Conservation (phyloP, 805 yeast species). For the Ogataea pini region DNA sequence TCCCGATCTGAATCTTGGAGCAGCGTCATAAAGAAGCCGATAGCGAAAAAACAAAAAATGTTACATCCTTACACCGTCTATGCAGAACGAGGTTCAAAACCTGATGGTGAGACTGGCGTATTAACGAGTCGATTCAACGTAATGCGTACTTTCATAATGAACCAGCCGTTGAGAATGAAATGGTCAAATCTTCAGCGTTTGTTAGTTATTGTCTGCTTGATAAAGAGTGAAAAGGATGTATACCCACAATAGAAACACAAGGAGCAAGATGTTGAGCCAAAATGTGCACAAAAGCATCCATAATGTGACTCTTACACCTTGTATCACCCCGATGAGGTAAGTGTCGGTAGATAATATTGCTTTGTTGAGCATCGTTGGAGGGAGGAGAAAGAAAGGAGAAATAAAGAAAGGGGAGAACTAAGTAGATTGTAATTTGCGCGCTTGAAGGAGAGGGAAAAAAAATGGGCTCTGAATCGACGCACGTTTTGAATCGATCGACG, state of each 20-base stretch:
- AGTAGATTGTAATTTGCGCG: background rate
- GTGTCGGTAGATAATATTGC: slow-evolving; percentile 1
- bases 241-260: slow-evolving; percentile 19
- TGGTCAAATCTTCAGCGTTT: slow-evolving; percentile 12
- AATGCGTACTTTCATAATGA: slow-evolving; percentile 6
- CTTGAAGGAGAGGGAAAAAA: background rate
- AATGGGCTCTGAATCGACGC: slow-evolving; percentile 1
- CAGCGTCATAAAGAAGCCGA: slow-evolving; percentile 11
- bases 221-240: background rate
- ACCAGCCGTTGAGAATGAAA: slow-evolving; percentile 14
- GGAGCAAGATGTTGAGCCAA: slow-evolving; percentile 16
- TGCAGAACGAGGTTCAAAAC: background rate
- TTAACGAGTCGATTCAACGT: slow-evolving; percentile 6
- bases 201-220: background rate
- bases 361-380: background rate
- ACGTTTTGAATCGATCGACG: background rate
- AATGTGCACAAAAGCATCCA: slow-evolving; percentile 18
- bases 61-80: background rate
- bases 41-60: slow-evolving; percentile 10
- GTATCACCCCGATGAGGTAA: slow-evolving; percentile 3
- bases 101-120: background rate
- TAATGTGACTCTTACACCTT: slow-evolving; percentile 9
- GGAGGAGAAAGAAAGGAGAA: background rate
- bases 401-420: background rate
- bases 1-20: slow-evolving; percentile 15